These are phyloP conservation scores for Xylariomycetidae sp. DNA, from an alignment of 2,329 filamentous ascomycete species.

Conservation along the genomic window DNA sequence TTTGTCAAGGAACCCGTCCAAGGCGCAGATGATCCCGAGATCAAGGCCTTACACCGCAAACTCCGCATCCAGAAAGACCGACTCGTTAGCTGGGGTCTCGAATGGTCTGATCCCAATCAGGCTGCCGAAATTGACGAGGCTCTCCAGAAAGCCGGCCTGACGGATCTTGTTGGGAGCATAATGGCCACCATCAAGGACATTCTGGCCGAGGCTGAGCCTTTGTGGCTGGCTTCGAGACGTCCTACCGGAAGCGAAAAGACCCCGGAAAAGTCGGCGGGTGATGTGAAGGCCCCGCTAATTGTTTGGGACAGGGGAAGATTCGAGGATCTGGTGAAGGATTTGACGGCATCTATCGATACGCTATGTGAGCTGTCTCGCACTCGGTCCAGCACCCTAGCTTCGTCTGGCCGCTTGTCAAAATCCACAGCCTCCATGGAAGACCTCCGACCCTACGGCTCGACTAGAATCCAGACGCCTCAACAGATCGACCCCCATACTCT, in stretches of 20 bases:
- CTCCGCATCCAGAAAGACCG: constrained; percentile 77
- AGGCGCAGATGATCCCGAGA: constrained; percentile 62
- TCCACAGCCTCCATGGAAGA: constrained; percentile 38
- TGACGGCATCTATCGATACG: constrained; percentile 75
- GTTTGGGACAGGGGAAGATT: constrained; percentile 69
- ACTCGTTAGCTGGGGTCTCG: constrained; percentile 72
- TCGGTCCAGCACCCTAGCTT: constrained; percentile 44
- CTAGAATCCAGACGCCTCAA: constrained; percentile 56
- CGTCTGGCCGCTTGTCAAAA: constrained; percentile 31
- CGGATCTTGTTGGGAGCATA: constrained; percentile 72
- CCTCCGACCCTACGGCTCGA: constrained; percentile 51
- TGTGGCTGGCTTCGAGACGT: constrained; percentile 60
- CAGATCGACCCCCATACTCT: constrained; percentile 53
- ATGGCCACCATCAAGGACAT: constrained; percentile 79
- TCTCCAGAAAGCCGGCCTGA: constrained; percentile 67
- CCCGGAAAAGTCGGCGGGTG: constrained; percentile 34
- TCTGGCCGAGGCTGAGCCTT: constrained; percentile 67
- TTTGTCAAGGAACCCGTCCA: constrained; percentile 63
- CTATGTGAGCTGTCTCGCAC: constrained; percentile 72
- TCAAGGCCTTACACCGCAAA: constrained; percentile 68
- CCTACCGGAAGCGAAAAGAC: constrained; percentile 32
- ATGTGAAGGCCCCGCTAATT: constrained; percentile 52
- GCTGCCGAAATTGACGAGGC: constrained; percentile 67
- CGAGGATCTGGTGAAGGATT: constrained; percentile 67
- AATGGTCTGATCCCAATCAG: constrained; percentile 71